Percentiles rank a stretch among this genome's conserved stretches.
These are phyloP conservation scores for Cocos nucifera DNA, from an alignment of 176 grass and related monocot genomes.

Conservation along the genomic window DNA sequence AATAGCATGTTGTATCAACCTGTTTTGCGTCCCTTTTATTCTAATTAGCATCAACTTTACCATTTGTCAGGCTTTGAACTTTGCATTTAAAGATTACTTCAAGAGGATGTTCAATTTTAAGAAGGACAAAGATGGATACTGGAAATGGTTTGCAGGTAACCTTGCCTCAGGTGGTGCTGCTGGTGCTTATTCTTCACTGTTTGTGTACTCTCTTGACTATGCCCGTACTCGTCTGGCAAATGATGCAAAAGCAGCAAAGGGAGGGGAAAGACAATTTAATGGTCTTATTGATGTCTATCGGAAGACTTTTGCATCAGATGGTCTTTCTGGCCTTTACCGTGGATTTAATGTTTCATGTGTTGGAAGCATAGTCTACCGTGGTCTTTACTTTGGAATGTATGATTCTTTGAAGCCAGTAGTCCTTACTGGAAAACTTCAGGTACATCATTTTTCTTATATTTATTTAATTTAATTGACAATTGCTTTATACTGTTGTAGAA, in stretches of 20 bases:
- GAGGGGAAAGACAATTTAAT: constrained; percentile 19
- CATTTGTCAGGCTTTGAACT: constrained; percentile 5
- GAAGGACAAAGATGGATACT: constrained; percentile 17
- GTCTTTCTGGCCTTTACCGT: constrained; percentile 8
- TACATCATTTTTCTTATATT: not conserved
- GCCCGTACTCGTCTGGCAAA: not conserved
- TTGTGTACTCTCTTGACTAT: constrained; percentile 7
- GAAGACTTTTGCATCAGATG: constrained; percentile 7
- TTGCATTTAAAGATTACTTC: constrained; percentile 19
- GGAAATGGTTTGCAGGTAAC: constrained; percentile 17
- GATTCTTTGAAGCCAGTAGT: constrained; percentile 17
- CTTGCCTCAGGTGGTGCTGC: constrained; percentile 18
- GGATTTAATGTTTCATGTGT: constrained; percentile 14
- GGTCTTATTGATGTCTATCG: constrained; percentile 15
- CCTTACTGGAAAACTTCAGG: constrained; percentile 6
- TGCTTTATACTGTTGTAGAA: too few relatives aligned
- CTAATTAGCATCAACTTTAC: not conserved
- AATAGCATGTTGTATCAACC: too few relatives aligned
- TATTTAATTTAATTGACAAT: too few relatives aligned
- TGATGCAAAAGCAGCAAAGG: constrained; percentile 14
- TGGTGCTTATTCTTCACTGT: constrained; percentile 10
- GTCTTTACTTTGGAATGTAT: constrained; percentile 15
- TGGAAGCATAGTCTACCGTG: constrained; percentile 11
- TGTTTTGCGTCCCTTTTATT: too few relatives aligned
- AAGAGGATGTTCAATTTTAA: constrained; percentile 19